Percentiles rank a stretch among this genome's conserved stretches.
These are phyloP conservation scores for Hypomyces perniciosus DNA, from an alignment of 2,329 filamentous ascomycete genomes.

Conservation along the genomic window DNA sequence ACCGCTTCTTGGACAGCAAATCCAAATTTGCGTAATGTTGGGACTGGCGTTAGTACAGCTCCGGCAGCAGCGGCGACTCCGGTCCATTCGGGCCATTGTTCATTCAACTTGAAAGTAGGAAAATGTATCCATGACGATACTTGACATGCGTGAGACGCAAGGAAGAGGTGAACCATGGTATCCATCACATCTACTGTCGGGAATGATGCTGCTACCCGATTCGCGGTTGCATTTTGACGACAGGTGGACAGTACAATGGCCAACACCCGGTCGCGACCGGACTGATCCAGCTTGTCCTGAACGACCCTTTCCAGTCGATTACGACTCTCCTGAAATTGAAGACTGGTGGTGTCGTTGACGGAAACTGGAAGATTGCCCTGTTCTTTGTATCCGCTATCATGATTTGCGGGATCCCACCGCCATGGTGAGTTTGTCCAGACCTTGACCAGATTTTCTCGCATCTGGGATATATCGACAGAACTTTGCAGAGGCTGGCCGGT, in stretches of 20 bases:
- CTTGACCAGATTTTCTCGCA: conserved; percentile 42
- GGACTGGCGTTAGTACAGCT: conserved; percentile 51
- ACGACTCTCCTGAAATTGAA: conserved; percentile 34
- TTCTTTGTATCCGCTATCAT: conserved; percentile 40
- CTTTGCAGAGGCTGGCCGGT: conserved; percentile 26
- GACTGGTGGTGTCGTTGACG: conserved; percentile 30
- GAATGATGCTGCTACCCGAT: conserved; percentile 53
- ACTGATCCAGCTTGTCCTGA: conserved; percentile 38
- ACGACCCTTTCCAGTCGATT: conserved; percentile 35
- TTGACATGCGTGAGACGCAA: conserved; percentile 50
- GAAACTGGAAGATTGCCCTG: conserved; percentile 41
- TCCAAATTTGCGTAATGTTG: conserved; percentile 55
- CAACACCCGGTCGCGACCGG: conserved; percentile 55
- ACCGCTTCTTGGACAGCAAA: conserved; percentile 49
- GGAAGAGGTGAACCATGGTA: conserved; percentile 54
- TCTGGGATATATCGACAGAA: conserved; percentile 37
- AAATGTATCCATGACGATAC: conserved; percentile 58
- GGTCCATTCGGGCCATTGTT: conserved; percentile 53
- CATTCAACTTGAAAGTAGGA: conserved; percentile 50
- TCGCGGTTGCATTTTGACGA: conserved; percentile 42
- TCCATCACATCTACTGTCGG: conserved; percentile 56
- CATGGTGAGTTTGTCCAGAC: conserved; percentile 46
- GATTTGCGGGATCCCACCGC: conserved; percentile 42
- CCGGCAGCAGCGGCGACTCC: conserved; percentile 56
- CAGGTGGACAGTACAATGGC: conserved; percentile 58